Conservation (phyloP, 2,329 filamentous ascomycete species). For the Xylariales sp. region DNA sequence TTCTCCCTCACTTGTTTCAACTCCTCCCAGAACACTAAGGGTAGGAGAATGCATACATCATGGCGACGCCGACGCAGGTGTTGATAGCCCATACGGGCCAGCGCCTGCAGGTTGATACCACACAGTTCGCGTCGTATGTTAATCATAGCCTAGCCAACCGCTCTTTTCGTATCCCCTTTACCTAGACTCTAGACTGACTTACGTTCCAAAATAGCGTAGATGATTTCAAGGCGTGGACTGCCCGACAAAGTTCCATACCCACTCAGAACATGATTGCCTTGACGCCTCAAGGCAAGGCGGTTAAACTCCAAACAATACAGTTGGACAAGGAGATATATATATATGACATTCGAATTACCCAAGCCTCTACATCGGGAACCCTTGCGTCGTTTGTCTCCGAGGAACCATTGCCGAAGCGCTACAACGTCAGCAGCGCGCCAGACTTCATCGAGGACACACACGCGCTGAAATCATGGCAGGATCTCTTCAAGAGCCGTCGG, state of each 20-base stretch:
- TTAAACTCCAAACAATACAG: constrained; percentile 75
- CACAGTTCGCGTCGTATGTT: constrained; percentile 68
- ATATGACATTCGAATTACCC: constrained; percentile 77
- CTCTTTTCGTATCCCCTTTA: too few relatives aligned
- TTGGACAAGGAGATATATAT: constrained; percentile 89
- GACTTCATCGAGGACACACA: constrained; percentile 77
- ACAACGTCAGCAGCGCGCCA: constrained; percentile 63
- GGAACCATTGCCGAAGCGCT: constrained; percentile 48
- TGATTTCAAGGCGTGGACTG: constrained; percentile 78
- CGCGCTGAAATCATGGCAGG: constrained; percentile 82
- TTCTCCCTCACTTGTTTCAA: too few relatives aligned
- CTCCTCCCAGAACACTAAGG: too few relatives aligned
- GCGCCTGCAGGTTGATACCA: constrained; percentile 73
- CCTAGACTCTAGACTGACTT: too few relatives aligned
- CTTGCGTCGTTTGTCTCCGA: constrained; percentile 42
- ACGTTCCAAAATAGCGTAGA: constrained; percentile 58
- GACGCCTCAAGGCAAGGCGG: constrained; percentile 77
- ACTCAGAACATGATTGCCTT: constrained; percentile 79
- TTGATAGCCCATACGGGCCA: constrained; percentile 92
- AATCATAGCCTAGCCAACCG: constrained; percentile 2
- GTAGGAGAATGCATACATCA: constrained; percentile 27
- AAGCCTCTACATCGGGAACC: constrained; percentile 45
- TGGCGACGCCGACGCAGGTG: constrained; percentile 82
- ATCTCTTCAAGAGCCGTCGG: constrained; percentile 74
- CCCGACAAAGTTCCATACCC: constrained; percentile 68